phyloP scores from a whole-genome alignment of 2,329 filamentous ascomycete species.

The Scolecobasidium constrictum region DNA sequence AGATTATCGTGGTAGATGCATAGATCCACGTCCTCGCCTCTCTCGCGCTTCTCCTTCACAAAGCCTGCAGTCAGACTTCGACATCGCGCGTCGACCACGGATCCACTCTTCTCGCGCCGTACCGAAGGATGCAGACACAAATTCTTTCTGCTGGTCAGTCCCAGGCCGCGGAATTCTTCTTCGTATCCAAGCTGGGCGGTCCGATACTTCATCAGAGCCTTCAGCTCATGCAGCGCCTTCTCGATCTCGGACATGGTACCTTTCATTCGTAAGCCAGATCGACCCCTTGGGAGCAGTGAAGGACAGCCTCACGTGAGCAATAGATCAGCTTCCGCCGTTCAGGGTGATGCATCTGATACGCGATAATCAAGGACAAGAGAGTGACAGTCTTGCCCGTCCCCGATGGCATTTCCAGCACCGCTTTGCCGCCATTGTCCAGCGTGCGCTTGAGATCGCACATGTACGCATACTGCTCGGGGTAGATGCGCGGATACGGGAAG shows the following conservation, averaged over 20 bases:
- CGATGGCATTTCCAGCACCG: constrained; percentile 97
- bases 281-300: neutral
- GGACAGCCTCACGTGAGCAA: constrained; percentile 60
- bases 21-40: constrained; percentile 84
- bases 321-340: constrained; percentile 96
- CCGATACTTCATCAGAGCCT: constrained; percentile 90
- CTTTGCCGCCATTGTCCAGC: constrained; percentile 88
- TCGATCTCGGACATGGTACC: constrained; percentile 99
- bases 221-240: constrained; percentile 86
- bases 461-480: constrained; percentile 51
- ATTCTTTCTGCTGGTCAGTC: constrained; percentile 93
- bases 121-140: constrained; percentile 92
- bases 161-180: constrained; percentile 88
- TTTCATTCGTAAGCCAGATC: constrained; percentile 19
- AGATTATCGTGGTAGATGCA: constrained; percentile 98
- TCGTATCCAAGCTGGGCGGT: constrained; percentile 76
- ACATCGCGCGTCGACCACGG: constrained; percentile 89
- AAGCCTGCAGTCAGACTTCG: constrained; percentile 93
- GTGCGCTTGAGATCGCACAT: constrained; percentile 84
- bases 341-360: constrained; percentile 89
- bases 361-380: constrained; percentile 85
- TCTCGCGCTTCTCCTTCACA: constrained; percentile 93
- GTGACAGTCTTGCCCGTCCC: constrained; percentile 97
- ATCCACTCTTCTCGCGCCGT: constrained; percentile 89
- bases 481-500: constrained; percentile 65